phyloP scores from a whole-genome alignment of 495 filamentous ascomycete species.

The Halenospora varia region DNA sequence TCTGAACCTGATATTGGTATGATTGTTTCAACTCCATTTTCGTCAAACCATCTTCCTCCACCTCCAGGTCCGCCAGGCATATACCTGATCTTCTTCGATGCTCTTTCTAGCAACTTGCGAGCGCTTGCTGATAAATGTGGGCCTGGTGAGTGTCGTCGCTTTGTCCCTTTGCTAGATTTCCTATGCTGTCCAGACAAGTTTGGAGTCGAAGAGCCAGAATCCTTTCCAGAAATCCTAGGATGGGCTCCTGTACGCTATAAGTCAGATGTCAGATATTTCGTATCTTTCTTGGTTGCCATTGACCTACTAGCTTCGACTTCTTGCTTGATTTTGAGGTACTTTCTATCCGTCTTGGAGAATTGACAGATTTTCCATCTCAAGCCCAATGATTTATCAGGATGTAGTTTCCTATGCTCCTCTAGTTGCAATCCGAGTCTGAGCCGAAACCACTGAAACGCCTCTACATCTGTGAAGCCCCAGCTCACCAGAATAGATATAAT shows the following conservation, averaged over 20 bases:
- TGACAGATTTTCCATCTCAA: background rate
- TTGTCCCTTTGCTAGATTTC: background rate
- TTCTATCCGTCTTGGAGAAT: background rate
- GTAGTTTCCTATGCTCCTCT: background rate
- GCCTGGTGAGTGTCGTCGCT: background rate
- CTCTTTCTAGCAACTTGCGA: background rate
- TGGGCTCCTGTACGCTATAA: background rate
- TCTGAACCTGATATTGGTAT: background rate
- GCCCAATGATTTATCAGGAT: background rate
- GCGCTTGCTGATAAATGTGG: background rate
- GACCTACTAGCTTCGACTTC: background rate
- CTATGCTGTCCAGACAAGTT: background rate
- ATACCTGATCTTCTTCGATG: background rate
- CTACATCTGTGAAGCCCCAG: background rate
- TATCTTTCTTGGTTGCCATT: background rate
- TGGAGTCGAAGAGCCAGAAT: background rate
- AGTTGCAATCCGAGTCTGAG: background rate
- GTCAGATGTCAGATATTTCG: background rate
- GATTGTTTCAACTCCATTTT: background rate
- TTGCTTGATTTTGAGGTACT: background rate
- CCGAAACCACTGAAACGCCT: background rate
- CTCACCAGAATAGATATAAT: background rate
- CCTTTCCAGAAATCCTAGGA: background rate
- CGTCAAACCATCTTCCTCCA: background rate
- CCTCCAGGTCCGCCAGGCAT: background rate